Evolutionary conservation across 306 rosid species (phyloP).

Genomic region (Oxytropis ochrocephala): DNA sequence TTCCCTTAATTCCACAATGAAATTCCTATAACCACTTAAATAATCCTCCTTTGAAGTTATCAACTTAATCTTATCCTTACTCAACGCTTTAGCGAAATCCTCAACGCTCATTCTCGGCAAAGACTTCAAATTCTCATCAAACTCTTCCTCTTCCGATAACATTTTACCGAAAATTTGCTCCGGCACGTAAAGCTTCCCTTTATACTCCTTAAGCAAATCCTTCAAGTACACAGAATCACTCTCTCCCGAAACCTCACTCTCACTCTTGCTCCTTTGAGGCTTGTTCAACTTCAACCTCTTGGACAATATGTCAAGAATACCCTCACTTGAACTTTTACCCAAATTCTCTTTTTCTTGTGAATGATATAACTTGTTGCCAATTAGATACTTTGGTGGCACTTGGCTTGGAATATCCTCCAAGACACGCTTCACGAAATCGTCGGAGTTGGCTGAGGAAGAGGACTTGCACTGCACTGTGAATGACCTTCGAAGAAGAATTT

Average conservation of each 20-base stretch:
- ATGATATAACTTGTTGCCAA: constrained; percentile 63
- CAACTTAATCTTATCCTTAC: constrained; percentile 55
- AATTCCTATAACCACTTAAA: constrained; percentile 38
- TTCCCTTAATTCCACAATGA: constrained; percentile 72
- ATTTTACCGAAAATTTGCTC: constrained; percentile 65
- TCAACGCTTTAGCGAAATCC: constrained; percentile 59
- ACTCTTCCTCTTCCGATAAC: constrained; percentile 74
- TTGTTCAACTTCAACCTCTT: constrained; percentile 44
- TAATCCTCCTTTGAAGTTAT: constrained; percentile 58
- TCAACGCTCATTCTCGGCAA: constrained; percentile 72
- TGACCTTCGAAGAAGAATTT: constrained; percentile 29
- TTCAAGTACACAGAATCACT: constrained; percentile 62
- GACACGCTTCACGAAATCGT: constrained; percentile 74
- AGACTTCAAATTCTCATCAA: constrained; percentile 37
- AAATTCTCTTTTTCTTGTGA: constrained; percentile 58
- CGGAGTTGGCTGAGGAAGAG: constrained; percentile 25
- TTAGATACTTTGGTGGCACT: constrained; percentile 68
- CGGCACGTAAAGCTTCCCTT: constrained; percentile 91
- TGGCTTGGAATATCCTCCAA: constrained; percentile 92
- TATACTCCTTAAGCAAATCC: constrained; percentile 77
- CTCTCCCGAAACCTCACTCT: constrained; percentile 32
- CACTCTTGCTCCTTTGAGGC: constrained; percentile 25
- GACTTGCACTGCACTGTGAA: constrained; percentile 44
- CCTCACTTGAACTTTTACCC: constrained; percentile 31
- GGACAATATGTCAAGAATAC: constrained; percentile 31